Evolutionary conservation across 768 basidiomycete species (phyloP), one percentile per base, ranked within the genome.

Genomic region (Clitopilus hobsonii): DNA sequence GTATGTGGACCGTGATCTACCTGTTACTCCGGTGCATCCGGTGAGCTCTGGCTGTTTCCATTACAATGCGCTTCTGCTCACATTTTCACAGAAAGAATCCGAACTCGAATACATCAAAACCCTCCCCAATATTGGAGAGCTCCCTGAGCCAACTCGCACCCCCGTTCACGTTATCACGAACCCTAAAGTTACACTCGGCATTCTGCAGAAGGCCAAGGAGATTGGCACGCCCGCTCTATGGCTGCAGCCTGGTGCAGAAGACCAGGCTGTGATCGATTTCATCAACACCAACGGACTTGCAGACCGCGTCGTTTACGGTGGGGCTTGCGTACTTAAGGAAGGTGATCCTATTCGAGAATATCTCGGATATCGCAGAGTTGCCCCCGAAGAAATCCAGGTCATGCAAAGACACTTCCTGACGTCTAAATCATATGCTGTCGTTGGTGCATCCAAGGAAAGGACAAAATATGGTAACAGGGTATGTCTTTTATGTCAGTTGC

Each of bases 211-310:
- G 55, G 88, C 86, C 7, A 85, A 85, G 66, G 76, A 77, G 16
- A 79, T 83, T 18, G 68, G 69, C n/a, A 69, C 91, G 16, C 87
- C 85, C 4, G 78, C 85, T 2, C 75, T 94, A 38, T 96, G 94
- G 94, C 79, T 95, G 27, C 94, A 96, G 67, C 94, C 94, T 6
- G 92, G 92, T 18, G 90, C 92, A 5, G 85, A 88, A 59, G 86
- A 91, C 61, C 77, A 73, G 14, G 69, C 70, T 2, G 90, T 94
- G 41, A 69, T 75, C 14, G 63, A 74, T 14, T 94, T 80, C 61
- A 84, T 94, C 65, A 77, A 81, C 38, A 79, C 84, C 54, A 84
- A 86, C 51, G 80, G 75, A 5, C 68, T 93, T 60, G 70, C 74
- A 27, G 84, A 84, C 63, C 77, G 78, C 56, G 88, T 90, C n/a